Base-by-base conservation (phyloP, 2,329 filamentous ascomycete species). In the Nemania serpens region DNA sequence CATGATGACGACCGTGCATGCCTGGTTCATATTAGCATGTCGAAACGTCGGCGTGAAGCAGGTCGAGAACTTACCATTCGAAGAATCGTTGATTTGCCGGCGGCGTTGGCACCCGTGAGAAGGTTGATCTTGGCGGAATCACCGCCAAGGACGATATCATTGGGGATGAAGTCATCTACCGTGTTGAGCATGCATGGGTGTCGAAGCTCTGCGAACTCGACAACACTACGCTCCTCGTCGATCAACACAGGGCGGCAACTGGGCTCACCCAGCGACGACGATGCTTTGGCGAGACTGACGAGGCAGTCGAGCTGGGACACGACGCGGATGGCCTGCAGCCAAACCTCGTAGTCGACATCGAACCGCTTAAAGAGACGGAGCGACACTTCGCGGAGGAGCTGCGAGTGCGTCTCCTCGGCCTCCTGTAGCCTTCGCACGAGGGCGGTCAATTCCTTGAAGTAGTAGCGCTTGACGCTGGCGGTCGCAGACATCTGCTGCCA, bases 401-500 rank as follows among this genome's bases (percentile, higher is more conserved):
- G 94, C 3, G 88, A 88, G 75, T 98, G 95, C 0, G 88, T 95
- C 75, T 99, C 95, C 73, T 97, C 93, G 1, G 93, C 91, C 77
- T 99, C 95, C 73, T 97, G 95, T 17, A 98, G 82, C 68, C 92
- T 85, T 51, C 94, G 89, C 20, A 99, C 93, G 2, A 97, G 84
- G 29, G 84, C 82, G 13, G 90, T 90, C 13, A 98, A 83, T 70
- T 96, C 90, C 1, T 88, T 84, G 68, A 93, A 96, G 78, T 98
- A 99, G 80, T 94, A 99, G 0, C 95, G 89, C 77, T 96, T 97
- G 71, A 96, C 91, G 58, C 89, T 87, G 64, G 90, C 86, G 0
- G 95, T 98, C 0, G 93, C 90, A 4, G 95, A 98, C 93, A 98
- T 97, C 73, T 98, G 94, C 65, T 93, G 88, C 93, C 95, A 99